Evolutionary conservation across 2,329 filamentous ascomycete genomes (phyloP).

Genomic region (Neonectria hederae): DNA sequence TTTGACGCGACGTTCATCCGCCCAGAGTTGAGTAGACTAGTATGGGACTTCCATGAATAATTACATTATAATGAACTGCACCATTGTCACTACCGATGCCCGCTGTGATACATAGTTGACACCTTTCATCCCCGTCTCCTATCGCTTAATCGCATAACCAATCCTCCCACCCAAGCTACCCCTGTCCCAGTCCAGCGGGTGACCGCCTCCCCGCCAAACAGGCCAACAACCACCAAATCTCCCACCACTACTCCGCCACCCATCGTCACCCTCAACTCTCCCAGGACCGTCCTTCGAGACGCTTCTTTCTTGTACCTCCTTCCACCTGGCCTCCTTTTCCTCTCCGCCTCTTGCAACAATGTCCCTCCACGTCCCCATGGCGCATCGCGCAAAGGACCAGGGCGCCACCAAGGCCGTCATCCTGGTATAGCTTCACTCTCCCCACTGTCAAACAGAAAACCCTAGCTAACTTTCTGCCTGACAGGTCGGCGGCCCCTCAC

Average conservation of each 20-base stretch:
- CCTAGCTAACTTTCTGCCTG: slow-evolving; percentile 41
- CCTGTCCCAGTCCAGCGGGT: slow-evolving; percentile 7
- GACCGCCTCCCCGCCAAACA: slow-evolving; percentile 27
- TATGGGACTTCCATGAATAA: background rate
- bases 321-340: background rate
- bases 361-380: slow-evolving; percentile 66
- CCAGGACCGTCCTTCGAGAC: slow-evolving; percentile 14
- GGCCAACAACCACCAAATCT: slow-evolving; percentile 16
- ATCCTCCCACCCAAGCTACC: slow-evolving; percentile 12
- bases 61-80: background rate
- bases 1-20: background rate
- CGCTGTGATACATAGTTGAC: slow-evolving; percentile 1
- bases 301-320: slow-evolving; percentile 3
- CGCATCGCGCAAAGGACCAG: slow-evolving; percentile 58
- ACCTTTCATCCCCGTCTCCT: slow-evolving; percentile 20
- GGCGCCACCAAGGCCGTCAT: slow-evolving; percentile 92
- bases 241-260: slow-evolving; percentile 12
- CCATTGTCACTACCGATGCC: too few species aligned
- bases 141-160: slow-evolving; percentile 36
- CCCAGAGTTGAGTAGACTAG: background rate
- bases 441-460: background rate
- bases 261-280: background rate
- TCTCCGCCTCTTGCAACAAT: slow-evolving; percentile 46
- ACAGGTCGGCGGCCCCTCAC: slow-evolving; percentile 92
- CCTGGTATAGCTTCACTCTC: slow-evolving; percentile 67